Evolutionary conservation across 441 rosid genomes (phyloP).

Genomic region (Populus hybrid): DNA sequence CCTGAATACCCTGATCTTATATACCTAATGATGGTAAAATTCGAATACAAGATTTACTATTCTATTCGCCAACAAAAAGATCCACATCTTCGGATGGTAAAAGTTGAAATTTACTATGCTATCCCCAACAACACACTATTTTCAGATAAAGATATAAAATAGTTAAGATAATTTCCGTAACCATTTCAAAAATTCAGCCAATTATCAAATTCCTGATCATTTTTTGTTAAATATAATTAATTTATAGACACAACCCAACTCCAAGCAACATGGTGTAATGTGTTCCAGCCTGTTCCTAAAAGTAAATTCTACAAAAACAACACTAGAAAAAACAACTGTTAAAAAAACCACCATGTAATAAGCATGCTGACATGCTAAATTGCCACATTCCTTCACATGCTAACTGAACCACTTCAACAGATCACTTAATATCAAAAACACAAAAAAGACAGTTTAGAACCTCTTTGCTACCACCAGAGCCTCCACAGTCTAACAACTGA

Average conservation of each 20-base stretch:
- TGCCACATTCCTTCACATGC: not conserved
- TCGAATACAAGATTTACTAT: not conserved
- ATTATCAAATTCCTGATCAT: not conserved
- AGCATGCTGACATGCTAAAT: not conserved
- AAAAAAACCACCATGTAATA: not conserved
- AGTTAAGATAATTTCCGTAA: not conserved
- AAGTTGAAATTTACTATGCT: not conserved
- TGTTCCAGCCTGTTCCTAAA: not conserved
- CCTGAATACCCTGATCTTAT: not conserved
- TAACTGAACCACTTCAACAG: not conserved
- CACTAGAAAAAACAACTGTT: not conserved
- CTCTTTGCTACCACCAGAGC: slow-evolving; percentile 52
- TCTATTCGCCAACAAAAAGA: not conserved
- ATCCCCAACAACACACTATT: not conserved
- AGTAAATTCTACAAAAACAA: not conserved
- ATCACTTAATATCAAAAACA: not conserved
- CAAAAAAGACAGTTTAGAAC: slow-evolving; percentile 24
- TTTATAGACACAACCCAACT: not conserved
- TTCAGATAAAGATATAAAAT: not conserved
- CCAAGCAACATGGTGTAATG: not conserved
- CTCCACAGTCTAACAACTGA: slow-evolving; percentile 60
- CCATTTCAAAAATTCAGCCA: not conserved
- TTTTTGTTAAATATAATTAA: not conserved
- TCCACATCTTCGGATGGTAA: not conserved
- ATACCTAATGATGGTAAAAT: not conserved